These are phyloP conservation scores for Eleusine coracana DNA, from an alignment of 176 grass and related monocot genomes.

Conservation along the genomic window DNA sequence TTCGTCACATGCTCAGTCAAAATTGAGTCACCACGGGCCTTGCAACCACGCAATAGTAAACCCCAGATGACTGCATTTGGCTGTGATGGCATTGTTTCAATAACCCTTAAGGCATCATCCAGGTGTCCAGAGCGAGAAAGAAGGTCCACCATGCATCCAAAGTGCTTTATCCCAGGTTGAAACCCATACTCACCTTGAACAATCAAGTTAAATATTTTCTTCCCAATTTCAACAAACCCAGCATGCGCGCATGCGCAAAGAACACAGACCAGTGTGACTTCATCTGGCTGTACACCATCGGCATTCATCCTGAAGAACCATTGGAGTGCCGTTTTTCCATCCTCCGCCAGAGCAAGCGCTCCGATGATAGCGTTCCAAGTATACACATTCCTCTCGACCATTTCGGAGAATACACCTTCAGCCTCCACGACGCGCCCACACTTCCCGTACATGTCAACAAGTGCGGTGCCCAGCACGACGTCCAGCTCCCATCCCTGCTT, in stretches of 20 bases:
- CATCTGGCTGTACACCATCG: constrained; percentile 57
- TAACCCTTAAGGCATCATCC: constrained; percentile 44
- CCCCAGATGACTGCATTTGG: constrained; percentile 74
- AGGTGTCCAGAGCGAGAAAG: constrained; percentile 64
- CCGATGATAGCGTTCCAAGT: constrained; percentile 72
- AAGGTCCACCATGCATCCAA: constrained; percentile 75
- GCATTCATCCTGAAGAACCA: constrained; percentile 64
- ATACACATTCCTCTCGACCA: constrained; percentile 63
- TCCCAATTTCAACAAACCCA: constrained; percentile 61
- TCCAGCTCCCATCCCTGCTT: constrained; percentile 58
- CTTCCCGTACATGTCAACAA: constrained; percentile 77
- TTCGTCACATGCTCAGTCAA: constrained; percentile 58
- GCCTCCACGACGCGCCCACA: constrained; percentile 49
- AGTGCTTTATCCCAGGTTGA: constrained; percentile 69
- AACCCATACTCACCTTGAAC: constrained; percentile 64
- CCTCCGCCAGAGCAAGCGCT: constrained; percentile 49
- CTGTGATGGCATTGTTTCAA: constrained; percentile 61
- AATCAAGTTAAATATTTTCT: constrained; percentile 54
- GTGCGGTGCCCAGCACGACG: constrained; percentile 58
- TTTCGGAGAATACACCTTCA: constrained; percentile 46
- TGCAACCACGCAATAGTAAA: constrained; percentile 60
- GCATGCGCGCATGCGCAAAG: constrained; percentile 62
- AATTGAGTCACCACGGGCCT: constrained; percentile 37
- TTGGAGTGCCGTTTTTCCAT: constrained; percentile 55
- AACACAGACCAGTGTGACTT: constrained; percentile 59